A percentile compares a stretch with the other conserved stretches of the same genome.
Conservation (phyloP, 306 rosid species). For the Macrotyloma uniflorum region DNA sequence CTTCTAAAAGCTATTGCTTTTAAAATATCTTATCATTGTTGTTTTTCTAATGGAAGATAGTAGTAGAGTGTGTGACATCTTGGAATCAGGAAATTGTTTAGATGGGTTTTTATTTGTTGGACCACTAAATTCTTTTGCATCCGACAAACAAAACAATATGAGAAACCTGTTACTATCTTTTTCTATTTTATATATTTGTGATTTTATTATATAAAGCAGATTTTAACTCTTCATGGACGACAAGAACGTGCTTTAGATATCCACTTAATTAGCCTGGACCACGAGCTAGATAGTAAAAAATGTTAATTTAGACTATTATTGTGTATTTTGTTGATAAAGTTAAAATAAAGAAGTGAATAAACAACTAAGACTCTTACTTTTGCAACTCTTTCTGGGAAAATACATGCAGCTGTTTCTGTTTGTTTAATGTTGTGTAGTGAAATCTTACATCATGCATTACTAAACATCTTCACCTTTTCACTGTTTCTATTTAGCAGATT, state of each 20-base stretch:
- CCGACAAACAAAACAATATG: background rate
- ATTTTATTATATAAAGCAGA: slow-evolving; percentile 1
- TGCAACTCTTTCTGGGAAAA: background rate
- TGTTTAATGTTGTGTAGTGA: background rate
- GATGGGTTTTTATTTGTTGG: slow-evolving; percentile 42
- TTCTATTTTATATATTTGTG: background rate
- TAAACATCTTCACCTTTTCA: slow-evolving; percentile 11
- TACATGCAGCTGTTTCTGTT: background rate
- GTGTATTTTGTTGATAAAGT: background rate
- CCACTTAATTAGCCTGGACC: background rate
- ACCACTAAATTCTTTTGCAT: slow-evolving; percentile 37
- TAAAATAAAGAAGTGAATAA: slow-evolving; percentile 24
- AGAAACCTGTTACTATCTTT: background rate
- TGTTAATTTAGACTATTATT: background rate
- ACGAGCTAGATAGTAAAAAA: background rate
- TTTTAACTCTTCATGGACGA: background rate
- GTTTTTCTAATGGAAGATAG: background rate
- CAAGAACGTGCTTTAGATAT: slow-evolving; percentile 9
- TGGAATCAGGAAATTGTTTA: slow-evolving; percentile 44
- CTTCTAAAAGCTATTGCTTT: slow-evolving; percentile 23
- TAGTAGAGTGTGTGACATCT: slow-evolving; percentile 22
- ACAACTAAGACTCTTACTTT: background rate
- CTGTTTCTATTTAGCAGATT: background rate
- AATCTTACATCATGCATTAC: slow-evolving; percentile 28
- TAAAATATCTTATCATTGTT: background rate